A percentile compares a stretch with the other conserved stretches of the same genome.
These are phyloP conservation scores for Discostella stelligeroides DNA, from an alignment of 108 stramenopile genomes.

Conservation along the genomic window DNA sequence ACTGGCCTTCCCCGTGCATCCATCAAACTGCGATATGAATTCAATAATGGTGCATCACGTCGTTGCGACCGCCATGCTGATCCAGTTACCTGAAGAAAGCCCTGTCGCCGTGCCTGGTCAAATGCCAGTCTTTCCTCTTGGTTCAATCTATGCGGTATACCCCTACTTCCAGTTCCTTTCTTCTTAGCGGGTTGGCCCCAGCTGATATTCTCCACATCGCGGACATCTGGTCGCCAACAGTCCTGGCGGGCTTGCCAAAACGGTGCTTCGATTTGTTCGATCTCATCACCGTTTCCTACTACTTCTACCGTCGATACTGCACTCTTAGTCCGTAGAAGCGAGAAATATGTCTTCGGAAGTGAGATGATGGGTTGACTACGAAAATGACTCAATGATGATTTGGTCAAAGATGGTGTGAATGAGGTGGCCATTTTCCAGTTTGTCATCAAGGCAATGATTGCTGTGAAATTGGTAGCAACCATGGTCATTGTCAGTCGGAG, in stretches of 20 bases:
- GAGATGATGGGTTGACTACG: no score
- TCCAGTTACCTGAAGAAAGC: conserved; percentile 75
- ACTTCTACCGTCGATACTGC: not conserved
- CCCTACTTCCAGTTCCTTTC: conserved; percentile 81
- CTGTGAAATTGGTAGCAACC: no score
- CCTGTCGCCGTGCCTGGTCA: conserved; percentile 79
- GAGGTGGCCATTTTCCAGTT: no score
- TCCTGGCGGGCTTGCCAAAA: conserved; percentile 63
- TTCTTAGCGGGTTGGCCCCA: conserved; percentile 86
- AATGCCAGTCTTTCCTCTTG: conserved; percentile 73
- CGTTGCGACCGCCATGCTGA: conserved; percentile 76
- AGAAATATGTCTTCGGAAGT: no score
- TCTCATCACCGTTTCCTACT: not conserved
- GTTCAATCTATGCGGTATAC: conserved; percentile 83
- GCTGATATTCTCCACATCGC: conserved; percentile 83
- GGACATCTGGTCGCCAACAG: conserved; percentile 71
- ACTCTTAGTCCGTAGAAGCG: no score
- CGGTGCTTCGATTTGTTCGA: not conserved
- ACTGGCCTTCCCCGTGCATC: conserved; percentile 76
- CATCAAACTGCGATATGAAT: conserved; percentile 79
- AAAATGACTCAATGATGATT: no score
- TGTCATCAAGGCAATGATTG: no score
- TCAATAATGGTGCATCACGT: conserved; percentile 79
- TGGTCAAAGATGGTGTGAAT: no score
- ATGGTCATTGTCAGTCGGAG: no score